These are phyloP conservation scores for Solanum arcanum DNA, from an alignment of 257 asterid species.

Conservation along the genomic window DNA sequence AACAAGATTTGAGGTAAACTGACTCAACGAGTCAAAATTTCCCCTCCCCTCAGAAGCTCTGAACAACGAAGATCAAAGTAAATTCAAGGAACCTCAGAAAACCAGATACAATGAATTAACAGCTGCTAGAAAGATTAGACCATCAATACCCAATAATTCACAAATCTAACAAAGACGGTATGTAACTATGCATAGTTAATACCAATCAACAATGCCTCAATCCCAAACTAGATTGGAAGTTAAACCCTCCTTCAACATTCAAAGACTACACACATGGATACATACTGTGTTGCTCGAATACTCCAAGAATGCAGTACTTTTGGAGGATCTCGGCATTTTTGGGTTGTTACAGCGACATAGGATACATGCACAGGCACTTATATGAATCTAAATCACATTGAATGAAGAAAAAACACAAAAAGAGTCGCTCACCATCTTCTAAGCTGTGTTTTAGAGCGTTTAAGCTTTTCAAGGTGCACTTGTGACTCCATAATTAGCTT, in stretches of 20 bases:
- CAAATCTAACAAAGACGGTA: neutral
- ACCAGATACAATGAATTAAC: neutral
- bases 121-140: neutral
- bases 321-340: neutral
- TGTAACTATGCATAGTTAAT: neutral
- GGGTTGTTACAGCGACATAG: neutral
- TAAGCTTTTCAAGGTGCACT: constrained; percentile 56
- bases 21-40: neutral
- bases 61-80: neutral
- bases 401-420: neutral
- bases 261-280: neutral
- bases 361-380: neutral
- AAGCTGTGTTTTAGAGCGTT: constrained; percentile 33
- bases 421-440: constrained; percentile 31
- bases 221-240: neutral
- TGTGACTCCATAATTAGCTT: constrained; percentile 68
- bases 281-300: neutral
- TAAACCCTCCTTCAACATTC: neutral
- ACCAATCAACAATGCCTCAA: neutral
- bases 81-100: neutral
- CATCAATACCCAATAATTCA: neutral
- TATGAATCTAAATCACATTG: neutral
- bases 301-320: neutral
- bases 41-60: neutral
- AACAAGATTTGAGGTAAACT: neutral